A percentile compares a stretch with the other conserved stretches of the same genome.
Evolutionary conservation across 2,329 filamentous ascomycete genomes (phyloP).

Genomic region (Clarireedia homoeocarpa): DNA sequence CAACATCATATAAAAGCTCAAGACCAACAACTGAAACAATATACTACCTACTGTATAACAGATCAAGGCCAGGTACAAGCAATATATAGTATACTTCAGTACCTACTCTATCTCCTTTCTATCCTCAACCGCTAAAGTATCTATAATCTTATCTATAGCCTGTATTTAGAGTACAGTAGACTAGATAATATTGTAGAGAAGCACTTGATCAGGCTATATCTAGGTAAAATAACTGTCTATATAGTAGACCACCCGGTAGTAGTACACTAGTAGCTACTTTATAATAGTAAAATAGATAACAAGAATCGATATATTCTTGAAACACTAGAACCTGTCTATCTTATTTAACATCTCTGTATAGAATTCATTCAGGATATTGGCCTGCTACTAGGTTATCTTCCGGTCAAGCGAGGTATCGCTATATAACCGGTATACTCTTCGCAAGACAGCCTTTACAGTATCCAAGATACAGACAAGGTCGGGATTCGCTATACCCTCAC

Average conservation of each 20-base stretch:
- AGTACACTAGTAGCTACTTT: slow-evolving; percentile 14
- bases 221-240: slow-evolving; percentile 2
- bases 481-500: slow-evolving; percentile 6
- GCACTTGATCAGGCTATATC: not conserved
- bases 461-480: slow-evolving; percentile 10
- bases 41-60: slow-evolving; percentile 8
- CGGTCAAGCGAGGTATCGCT: slow-evolving; percentile 9
- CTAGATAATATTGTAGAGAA: slow-evolving; percentile 5
- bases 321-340: slow-evolving; percentile 8
- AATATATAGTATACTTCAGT: slow-evolving; percentile 11
- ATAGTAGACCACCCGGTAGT: slow-evolving; percentile 9
- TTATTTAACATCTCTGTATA: slow-evolving; percentile 5
- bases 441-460: slow-evolving; percentile 9
- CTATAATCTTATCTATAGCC: slow-evolving; percentile 11
- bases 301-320: slow-evolving; percentile 10
- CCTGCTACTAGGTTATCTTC: slow-evolving; percentile 13
- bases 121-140: slow-evolving; percentile 8
- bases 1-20: slow-evolving; percentile 11
- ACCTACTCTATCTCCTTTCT: not conserved
- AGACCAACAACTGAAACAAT: slow-evolving; percentile 9
- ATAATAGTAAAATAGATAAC: slow-evolving; percentile 13
- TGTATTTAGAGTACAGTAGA: not conserved
- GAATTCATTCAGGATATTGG: slow-evolving; percentile 14
- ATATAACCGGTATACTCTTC: slow-evolving; percentile 10
- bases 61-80: slow-evolving; percentile 13